These are phyloP conservation scores for Eucalyptus cloeziana DNA, from an alignment of 345 rosid species.

Conservation along the genomic window DNA sequence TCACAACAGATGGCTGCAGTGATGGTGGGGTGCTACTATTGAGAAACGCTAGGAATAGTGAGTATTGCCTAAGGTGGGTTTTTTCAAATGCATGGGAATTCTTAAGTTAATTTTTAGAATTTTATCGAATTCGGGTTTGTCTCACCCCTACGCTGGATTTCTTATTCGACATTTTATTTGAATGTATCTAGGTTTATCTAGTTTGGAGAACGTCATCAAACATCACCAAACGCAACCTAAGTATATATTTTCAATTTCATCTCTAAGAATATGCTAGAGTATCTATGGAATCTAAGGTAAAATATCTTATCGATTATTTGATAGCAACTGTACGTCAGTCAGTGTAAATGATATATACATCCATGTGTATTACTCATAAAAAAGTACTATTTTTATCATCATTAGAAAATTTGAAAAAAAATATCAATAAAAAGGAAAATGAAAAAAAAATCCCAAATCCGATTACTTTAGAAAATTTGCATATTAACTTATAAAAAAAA, in stretches of 20 bases:
- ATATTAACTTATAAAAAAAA: too few species aligned
- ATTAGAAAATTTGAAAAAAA: too few species aligned
- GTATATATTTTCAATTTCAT: background rate
- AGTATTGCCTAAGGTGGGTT: background rate
- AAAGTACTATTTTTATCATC: background rate
- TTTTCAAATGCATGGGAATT: background rate
- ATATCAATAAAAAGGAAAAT: background rate
- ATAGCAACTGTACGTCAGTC: fast-evolving
- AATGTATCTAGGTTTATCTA: too few species aligned
- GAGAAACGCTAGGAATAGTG: fast-evolving
- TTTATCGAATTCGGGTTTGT: too few species aligned
- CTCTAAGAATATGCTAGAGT: background rate
- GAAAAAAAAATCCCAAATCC: background rate
- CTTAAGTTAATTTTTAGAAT: too few species aligned
- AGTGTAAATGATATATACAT: too few species aligned
- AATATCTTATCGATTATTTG: too few species aligned
- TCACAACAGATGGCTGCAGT: fast-evolving
- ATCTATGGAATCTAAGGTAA: too few species aligned
- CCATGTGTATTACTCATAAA: fast-evolving
- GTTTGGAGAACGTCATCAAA: background rate
- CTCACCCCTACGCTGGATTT: fast-evolving
- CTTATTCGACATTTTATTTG: background rate
- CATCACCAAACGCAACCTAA: fast-evolving
- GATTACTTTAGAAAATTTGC: background rate
- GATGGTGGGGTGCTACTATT: background rate